phyloP scores from a whole-genome alignment of 2,329 filamentous ascomycete species.

The Pseudogymnoascus sp. region DNA sequence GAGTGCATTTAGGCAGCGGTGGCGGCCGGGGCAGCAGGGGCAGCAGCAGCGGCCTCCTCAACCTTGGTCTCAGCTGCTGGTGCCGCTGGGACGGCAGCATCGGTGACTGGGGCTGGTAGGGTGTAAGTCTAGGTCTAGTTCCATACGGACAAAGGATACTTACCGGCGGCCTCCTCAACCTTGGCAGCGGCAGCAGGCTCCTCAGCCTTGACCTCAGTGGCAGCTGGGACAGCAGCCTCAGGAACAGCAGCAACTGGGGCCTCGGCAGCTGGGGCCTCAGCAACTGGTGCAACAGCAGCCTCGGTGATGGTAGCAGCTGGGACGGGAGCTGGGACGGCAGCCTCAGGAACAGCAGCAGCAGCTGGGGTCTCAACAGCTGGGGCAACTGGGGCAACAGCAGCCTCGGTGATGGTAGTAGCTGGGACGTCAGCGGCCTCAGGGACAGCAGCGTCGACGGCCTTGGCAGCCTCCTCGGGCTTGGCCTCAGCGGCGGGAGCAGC shows the following conservation, averaged over 20 bases:
- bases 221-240: slow-evolving; percentile 7
- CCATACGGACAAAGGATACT: not conserved
- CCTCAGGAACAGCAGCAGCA: slow-evolving; percentile 11
- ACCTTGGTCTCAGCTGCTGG: slow-evolving; percentile 16
- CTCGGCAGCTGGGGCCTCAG: not conserved
- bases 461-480: not conserved
- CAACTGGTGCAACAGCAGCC: slow-evolving; percentile 14
- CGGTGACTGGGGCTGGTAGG: not conserved
- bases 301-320: not conserved
- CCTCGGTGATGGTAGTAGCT: slow-evolving; percentile 15
- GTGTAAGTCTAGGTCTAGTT: not conserved
- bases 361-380: slow-evolving; percentile 11
- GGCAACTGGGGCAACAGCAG: slow-evolving; percentile 9
- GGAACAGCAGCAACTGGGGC: slow-evolving; percentile 15
- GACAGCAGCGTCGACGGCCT: not conserved
- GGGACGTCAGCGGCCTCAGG: slow-evolving; percentile 6
- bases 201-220: not conserved
- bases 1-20: slow-evolving; percentile 8
- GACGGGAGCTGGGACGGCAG: slow-evolving; percentile 13
- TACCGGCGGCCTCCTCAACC: slow-evolving; percentile 5
- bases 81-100: slow-evolving; percentile 12
- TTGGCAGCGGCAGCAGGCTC: not conserved
- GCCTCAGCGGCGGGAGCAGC: not conserved
- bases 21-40: slow-evolving; percentile 16
- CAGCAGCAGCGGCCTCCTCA: slow-evolving; percentile 11